Base-by-base conservation (phyloP, 106 monocot species). In the Triglochin maritima region DNA sequence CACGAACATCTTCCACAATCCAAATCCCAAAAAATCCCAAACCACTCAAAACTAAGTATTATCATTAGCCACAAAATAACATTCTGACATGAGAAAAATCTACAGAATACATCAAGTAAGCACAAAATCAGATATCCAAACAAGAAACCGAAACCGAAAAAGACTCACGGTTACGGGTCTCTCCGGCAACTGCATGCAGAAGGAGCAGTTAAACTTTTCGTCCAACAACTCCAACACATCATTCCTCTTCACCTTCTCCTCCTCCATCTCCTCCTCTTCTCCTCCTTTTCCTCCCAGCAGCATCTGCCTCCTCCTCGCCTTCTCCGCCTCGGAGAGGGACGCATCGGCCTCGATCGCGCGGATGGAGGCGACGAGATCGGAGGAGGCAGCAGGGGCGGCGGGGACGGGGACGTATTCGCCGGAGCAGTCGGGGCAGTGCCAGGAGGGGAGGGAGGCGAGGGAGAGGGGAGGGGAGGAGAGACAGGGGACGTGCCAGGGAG, bases 401-500 rank as follows among this genome's bases (percentile, higher is more conserved):
- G 16, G 7, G 74, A 4, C 66, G 61, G 54, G 76, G 7, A 44
- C 29, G 29, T 29, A 29, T 29, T 29, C 29, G 0, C 29, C 11
- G 64, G 64, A 53, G 56, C 86, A 86, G 68, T 86, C 86, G 47
- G 86, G 86, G 71, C 86, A 86, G 29, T 73, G 62, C 86, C 86
- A 86, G 50, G 67, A 50, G 58, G 64, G 49, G 59, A 49, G 54
- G 55, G 70, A 71, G 7, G 79, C 59, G 63, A 78, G 45, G n/a
- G 60, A 53, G 42, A 43, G 56, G 9, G 74, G 79, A 13, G 84
- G 82, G 15, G 60, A 56, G 41, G 85, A 78, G 69, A 96, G 90
- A 74, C 90, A 90, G 2, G 79, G 76, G 41, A 76, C 90, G 78
- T 96, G 95, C 95, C 95, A 96, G 1, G 90, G 95, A n/a, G 95